Evolutionary conservation across 1,139 yeast species (phyloP).

Genomic region (Sporopachydermia cereana): DNA sequence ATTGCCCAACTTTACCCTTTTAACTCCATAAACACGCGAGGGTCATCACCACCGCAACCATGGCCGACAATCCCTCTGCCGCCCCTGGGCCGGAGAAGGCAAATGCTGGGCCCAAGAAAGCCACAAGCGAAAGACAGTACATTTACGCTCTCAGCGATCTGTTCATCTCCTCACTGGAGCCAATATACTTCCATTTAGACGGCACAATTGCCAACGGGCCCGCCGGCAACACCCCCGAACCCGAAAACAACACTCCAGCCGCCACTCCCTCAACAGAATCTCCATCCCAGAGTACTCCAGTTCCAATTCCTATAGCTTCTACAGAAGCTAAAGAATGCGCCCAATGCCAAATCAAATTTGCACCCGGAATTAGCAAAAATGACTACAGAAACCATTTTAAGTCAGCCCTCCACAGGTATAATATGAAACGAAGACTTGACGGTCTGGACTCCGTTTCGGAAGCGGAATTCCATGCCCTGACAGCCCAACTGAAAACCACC

Average conservation of each 20-base stretch:
- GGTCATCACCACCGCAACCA: no score
- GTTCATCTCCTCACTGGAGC: background rate
- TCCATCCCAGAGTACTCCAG: background rate
- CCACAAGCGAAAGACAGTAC: background rate
- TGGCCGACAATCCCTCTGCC: no score
- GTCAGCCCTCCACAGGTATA: constrained; percentile 49
- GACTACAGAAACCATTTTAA: constrained; percentile 41
- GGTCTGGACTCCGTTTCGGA: constrained; percentile 40
- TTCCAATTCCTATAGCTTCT: background rate
- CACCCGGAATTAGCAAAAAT: constrained; percentile 12
- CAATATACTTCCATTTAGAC: background rate
- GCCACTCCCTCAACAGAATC: background rate
- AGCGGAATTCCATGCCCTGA: constrained; percentile 44
- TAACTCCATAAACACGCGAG: no score
- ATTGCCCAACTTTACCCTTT: no score
- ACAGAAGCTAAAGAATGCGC: constrained; percentile 1
- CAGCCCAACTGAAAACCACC: constrained; percentile 40
- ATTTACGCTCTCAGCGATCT: background rate
- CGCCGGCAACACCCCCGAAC: background rate
- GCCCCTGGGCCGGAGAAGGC: no score
- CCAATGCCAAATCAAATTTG: background rate
- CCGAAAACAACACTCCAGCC: background rate
- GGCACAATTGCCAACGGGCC: background rate
- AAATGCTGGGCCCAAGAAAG: background rate
- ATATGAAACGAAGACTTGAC: constrained; percentile 41